Evolutionary conservation across 1,284 basidiomycete genomes (phyloP), one percentile per base, ranked within the genome.

Genomic region (Rhodotorula glutinis): DNA sequence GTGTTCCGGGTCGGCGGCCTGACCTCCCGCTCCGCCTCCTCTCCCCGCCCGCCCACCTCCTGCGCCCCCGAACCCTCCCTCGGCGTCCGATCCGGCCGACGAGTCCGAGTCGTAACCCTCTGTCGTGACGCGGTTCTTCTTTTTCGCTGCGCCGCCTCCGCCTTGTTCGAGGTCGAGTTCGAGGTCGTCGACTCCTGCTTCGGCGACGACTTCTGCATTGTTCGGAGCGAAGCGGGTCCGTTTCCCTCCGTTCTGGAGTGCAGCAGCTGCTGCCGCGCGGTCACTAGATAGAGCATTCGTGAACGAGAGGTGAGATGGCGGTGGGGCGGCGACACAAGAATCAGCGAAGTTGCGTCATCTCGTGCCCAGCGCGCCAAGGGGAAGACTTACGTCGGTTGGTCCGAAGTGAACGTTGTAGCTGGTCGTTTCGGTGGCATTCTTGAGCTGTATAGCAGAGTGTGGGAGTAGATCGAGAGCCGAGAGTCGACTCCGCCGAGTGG

Each of bases 1-100:
- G 1, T 82, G 83, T 30, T 77, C 80, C 5, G 79, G 64, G 16
- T 46, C 61, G 25, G 51, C 55, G 21, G 47, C 60, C 54, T 65
- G 57, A 27, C 49, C 49, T 17, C 49, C 49, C 27, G 58, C 30
- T 17, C 57, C 58, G 16, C 40, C 54, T 17, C 57, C 58, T 8
- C 47, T 41, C 29, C 67, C 57, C 56, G 54, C 47, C 11, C 67
- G 46, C 1, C 72, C 70, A 7, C 67, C 65, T 2, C 67, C 70
- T 1, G 58, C 60, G 11, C 61, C 64, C 11, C 70, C 70, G 23
- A 72, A 72, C 7, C 70, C 70, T 19, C 62, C 70, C 49, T 51
- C 49, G 11, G 49, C 8, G 27, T 73, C 70, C 23, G 57, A 60
- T 2, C 63, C 72, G 1, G 65, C 72, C 23, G 41, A 51, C 44